Conservation (phyloP, 2,329 filamentous ascomycete species). For the Truncatella angustata region DNA sequence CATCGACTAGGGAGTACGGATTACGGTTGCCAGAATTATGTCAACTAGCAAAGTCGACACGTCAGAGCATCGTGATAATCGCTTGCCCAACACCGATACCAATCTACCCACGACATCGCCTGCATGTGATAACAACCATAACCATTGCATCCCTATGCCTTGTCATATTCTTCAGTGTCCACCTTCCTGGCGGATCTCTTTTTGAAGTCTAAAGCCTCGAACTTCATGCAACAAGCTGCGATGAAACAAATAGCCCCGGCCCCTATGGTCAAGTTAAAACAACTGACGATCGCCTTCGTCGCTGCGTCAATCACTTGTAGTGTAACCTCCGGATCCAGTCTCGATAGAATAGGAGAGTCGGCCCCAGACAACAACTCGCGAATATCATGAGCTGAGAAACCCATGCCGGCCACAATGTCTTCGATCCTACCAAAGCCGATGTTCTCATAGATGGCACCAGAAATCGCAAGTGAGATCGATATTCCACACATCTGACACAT, state of each 20-base stretch:
- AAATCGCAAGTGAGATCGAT: constrained; percentile 24
- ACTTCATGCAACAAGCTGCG: constrained; percentile 25
- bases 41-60: too few species aligned
- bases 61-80: too few species aligned
- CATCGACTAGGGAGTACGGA: too few species aligned
- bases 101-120: too few species aligned
- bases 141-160: too few species aligned
- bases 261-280: constrained; percentile 26
- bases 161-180: too few species aligned
- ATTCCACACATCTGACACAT: constrained; percentile 31
- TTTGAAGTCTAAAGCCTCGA: constrained; percentile 25
- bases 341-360: constrained; percentile 21
- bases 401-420: constrained; percentile 15
- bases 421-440: constrained; percentile 23
- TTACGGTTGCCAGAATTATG: too few species aligned
- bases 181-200: too few species aligned
- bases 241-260: constrained; percentile 24
- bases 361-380: constrained; percentile 26
- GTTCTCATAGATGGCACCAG: constrained; percentile 31
- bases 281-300: constrained; percentile 21
- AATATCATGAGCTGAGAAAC: constrained; percentile 22
- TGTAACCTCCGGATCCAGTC: constrained; percentile 15
- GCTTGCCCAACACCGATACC: too few species aligned
- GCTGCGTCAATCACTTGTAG: constrained; percentile 21
- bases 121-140: too few species aligned